A percentile compares a stretch with the other conserved stretches of the same genome.
phyloP scores from a whole-genome alignment of 1,284 basidiomycete species.

The Rhodotorula sp. region DNA sequence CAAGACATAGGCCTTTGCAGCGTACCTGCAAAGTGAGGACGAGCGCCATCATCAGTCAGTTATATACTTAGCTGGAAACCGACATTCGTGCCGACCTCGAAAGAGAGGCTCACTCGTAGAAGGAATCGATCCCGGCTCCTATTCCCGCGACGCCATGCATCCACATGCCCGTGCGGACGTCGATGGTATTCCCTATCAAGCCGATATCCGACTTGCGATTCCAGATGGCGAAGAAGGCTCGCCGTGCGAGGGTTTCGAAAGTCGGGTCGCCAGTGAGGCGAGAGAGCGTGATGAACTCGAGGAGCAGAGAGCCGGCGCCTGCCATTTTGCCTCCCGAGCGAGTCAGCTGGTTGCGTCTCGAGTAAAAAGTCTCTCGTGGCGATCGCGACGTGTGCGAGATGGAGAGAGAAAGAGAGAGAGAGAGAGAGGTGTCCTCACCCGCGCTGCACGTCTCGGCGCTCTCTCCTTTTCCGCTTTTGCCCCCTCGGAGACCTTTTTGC shows the following conservation, averaged over 20 bases:
- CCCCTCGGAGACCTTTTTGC: constrained; percentile 50
- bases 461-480: constrained; percentile 23
- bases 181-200: constrained; percentile 83
- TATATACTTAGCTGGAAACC: too few species aligned
- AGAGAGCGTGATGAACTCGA: constrained; percentile 88
- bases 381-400: neutral
- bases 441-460: constrained; percentile 31
- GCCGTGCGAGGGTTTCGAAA: constrained; percentile 64
- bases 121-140: constrained; percentile 89
- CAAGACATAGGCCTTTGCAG: constrained; percentile 49
- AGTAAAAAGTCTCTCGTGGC: too few species aligned
- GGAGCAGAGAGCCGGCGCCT: constrained; percentile 83
- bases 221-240: constrained; percentile 89
- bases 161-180: constrained; percentile 55
- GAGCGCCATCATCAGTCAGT: neutral
- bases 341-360: too few species aligned
- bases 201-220: constrained; percentile 70
- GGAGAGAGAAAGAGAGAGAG: neutral
- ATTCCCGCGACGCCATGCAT: constrained; percentile 61
- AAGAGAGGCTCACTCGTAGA: constrained; percentile 79
- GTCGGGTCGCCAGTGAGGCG: constrained; percentile 80
- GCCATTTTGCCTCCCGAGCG: constrained; percentile 65
- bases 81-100: too few species aligned
- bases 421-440: constrained; percentile 3
- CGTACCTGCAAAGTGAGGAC: constrained; percentile 57